Evolutionary conservation across 306 rosid genomes (phyloP).

Genomic region (Pterocarpus santalinus): DNA sequence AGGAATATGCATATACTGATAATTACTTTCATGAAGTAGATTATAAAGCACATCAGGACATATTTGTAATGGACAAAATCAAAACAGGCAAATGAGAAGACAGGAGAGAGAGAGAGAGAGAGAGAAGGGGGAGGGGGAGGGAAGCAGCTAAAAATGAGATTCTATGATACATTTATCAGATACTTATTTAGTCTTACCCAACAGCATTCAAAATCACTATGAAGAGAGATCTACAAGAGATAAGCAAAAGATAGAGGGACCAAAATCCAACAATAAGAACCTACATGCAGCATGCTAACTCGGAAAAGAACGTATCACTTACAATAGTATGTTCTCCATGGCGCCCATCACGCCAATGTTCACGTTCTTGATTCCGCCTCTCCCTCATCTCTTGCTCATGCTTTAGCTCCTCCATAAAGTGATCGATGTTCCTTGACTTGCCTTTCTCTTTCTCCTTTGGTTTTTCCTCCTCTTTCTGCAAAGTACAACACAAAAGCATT

Average conservation of each 20-base stretch:
- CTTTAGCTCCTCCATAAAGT: constrained; percentile 97
- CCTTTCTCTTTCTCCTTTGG: constrained; percentile 93
- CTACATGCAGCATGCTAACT: constrained; percentile 11
- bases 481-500: constrained; percentile 43
- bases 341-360: constrained; percentile 85
- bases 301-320: constrained; percentile 47
- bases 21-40: constrained; percentile 31
- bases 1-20: constrained; percentile 24
- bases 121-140: too few relatives aligned
- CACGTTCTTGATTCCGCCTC: constrained; percentile 94
- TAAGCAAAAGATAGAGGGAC: constrained; percentile 20
- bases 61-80: constrained; percentile 14
- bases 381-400: constrained; percentile 98
- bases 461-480: constrained; percentile 93
- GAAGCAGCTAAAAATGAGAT: constrained; percentile 16
- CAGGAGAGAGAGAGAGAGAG: neutral
- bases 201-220: constrained; percentile 19
- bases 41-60: constrained; percentile 2
- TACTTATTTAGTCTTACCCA: constrained; percentile 29
- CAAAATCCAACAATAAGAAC: constrained; percentile 33
- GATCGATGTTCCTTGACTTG: constrained; percentile 89
- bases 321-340: constrained; percentile 73
- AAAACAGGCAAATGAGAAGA: constrained; percentile 6
- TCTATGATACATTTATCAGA: neutral
- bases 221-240: constrained; percentile 12